These are phyloP conservation scores for Blastobotrys malaysiensis DNA, from an alignment of 1,139 yeast genomes.

Conservation along the genomic window DNA sequence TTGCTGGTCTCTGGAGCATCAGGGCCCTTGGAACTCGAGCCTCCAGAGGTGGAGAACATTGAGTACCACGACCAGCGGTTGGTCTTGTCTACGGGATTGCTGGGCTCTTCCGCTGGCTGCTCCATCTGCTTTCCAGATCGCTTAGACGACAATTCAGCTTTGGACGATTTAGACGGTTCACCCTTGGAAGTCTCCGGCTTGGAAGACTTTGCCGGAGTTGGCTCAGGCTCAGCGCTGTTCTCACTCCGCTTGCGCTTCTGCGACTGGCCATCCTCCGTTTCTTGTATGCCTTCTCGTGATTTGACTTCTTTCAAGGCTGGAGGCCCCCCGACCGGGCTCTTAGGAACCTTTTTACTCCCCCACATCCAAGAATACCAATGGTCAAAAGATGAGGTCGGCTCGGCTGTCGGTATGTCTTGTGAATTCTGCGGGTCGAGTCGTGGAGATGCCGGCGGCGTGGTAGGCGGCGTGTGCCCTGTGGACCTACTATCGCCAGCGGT, in stretches of 20 bases:
- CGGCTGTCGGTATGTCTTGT: not conserved
- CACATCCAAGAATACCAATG: slow-evolving; percentile 15
- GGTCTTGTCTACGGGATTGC: not conserved
- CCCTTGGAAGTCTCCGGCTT: not conserved
- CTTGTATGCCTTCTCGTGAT: too few relatives aligned
- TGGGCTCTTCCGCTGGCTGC: not conserved
- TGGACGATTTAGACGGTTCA: not conserved
- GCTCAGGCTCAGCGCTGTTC: not conserved
- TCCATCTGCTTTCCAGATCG: not conserved
- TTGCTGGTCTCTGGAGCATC: not conserved
- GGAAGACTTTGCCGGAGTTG: too few relatives aligned
- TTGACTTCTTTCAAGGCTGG: too few relatives aligned
- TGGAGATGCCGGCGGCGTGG: not conserved
- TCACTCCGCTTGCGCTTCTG: not conserved
- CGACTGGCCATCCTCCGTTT: too few relatives aligned
- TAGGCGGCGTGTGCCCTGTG: not conserved
- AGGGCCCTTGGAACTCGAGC: not conserved
- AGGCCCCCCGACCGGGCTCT: too few relatives aligned
- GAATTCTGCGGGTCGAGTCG: not conserved
- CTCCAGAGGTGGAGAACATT: not conserved
- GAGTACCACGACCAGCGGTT: not conserved
- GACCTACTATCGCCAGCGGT: not conserved
- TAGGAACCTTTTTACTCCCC: slow-evolving; percentile 2
- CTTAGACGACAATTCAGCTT: not conserved
- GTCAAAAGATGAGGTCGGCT: not conserved